These are phyloP conservation scores for Dactylonectria macrodidyma DNA, from an alignment of 2,329 filamentous ascomycete species.

Conservation along the genomic window DNA sequence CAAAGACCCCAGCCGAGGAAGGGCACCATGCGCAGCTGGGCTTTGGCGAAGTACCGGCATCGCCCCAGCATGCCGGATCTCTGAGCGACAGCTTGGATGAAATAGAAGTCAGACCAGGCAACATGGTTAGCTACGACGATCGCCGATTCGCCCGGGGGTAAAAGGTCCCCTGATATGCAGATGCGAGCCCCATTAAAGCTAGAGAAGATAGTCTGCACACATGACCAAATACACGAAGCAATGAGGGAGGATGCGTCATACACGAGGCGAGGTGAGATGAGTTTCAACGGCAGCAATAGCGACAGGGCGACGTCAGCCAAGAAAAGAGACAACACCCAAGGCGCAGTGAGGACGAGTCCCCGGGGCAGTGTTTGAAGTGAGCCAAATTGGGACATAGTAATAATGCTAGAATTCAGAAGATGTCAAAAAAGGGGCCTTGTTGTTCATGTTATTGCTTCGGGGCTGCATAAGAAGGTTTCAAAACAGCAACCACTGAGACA, in stretches of 20 bases:
- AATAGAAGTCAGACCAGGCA: constrained; percentile 75
- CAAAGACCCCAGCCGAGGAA: constrained; percentile 76
- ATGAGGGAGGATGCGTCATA: constrained; percentile 70
- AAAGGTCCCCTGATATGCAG: constrained; percentile 64
- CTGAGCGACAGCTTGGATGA: constrained; percentile 72
- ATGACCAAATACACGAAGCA: constrained; percentile 69
- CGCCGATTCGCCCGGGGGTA: constrained; percentile 70
- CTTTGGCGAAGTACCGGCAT: constrained; percentile 75
- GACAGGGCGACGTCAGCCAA: constrained; percentile 67
- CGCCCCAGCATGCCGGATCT: constrained; percentile 71
- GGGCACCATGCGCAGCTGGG: constrained; percentile 70
- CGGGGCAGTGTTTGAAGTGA: constrained; percentile 56
- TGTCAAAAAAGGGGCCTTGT: neutral
- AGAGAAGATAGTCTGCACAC: constrained; percentile 72
- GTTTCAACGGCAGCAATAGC: constrained; percentile 62
- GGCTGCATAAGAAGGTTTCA: constrained; percentile 7
- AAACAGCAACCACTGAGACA: constrained; percentile 19
- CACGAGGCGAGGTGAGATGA: constrained; percentile 63
- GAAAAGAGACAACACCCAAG: constrained; percentile 69
- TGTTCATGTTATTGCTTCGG: neutral
- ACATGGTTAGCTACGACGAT: constrained; percentile 74
- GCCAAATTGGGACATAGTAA: constrained; percentile 35
- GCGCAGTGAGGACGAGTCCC: constrained; percentile 59
- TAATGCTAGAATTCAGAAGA: constrained; percentile 1
- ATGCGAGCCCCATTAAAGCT: constrained; percentile 67